A percentile compares a stretch with the other conserved stretches of the same genome.
Evolutionary conservation across 169 alveolate species (phyloP).

Genomic region (Eimeria sp.): DNA sequence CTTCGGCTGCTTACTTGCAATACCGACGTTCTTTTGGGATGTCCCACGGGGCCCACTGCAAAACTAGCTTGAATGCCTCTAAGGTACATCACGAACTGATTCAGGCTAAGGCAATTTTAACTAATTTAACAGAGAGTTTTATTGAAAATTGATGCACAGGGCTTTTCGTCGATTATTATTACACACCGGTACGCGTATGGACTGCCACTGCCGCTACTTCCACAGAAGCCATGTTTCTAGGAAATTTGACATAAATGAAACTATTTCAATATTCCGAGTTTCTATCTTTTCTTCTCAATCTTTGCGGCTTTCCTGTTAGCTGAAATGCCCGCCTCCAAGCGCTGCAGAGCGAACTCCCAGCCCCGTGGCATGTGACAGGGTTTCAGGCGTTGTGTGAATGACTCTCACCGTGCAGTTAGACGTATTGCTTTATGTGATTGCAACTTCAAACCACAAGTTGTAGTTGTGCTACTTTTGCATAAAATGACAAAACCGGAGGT

Average conservation of each 20-base stretch:
- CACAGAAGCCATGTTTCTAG: not conserved
- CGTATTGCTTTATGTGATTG: not conserved
- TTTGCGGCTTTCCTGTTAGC: not conserved
- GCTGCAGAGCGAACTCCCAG: not conserved
- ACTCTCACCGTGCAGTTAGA: not conserved
- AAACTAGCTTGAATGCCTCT: too few species aligned
- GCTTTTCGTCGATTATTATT: not conserved
- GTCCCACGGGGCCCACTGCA: too few species aligned
- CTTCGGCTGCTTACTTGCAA: too few species aligned
- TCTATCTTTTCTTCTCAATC: too few species aligned
- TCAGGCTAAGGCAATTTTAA: too few species aligned
- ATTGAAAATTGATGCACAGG: not conserved
- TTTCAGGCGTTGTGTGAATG: not conserved
- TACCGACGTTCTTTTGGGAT: too few species aligned
- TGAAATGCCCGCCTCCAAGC: not conserved
- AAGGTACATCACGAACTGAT: too few species aligned
- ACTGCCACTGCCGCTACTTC: not conserved
- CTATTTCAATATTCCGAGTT: not conserved
- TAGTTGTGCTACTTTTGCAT: not conserved
- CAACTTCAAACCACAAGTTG: not conserved
- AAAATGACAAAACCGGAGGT: constrained; percentile 56
- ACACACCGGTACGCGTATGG: not conserved
- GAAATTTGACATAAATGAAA: not conserved
- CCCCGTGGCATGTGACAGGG: not conserved
- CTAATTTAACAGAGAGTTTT: not conserved